Percentiles rank a stretch among this genome's conserved stretches.
Conservation (phyloP, 2,329 filamentous ascomycete species). For the Canariomyces notabilis region DNA sequence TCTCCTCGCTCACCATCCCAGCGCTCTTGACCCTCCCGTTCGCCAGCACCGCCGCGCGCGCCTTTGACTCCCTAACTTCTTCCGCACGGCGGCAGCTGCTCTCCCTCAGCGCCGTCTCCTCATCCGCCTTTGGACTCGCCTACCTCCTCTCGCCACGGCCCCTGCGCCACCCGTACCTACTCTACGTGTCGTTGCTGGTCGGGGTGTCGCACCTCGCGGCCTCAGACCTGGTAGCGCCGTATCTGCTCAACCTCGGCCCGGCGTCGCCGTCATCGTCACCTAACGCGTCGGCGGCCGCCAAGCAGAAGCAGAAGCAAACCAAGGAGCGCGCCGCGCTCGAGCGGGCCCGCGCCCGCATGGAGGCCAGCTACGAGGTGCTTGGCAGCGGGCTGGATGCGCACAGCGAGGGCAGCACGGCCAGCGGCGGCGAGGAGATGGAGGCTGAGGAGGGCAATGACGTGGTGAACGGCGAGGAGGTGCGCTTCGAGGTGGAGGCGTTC, state of each 20-base stretch:
- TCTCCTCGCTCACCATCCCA: conserved; percentile 72
- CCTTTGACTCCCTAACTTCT: conserved; percentile 62
- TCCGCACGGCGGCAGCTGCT: conserved; percentile 62
- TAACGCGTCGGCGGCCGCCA: conserved; percentile 22
- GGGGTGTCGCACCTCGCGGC: conserved; percentile 54
- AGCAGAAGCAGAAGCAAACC: conserved; percentile 14
- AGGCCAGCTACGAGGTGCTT: conserved; percentile 68
- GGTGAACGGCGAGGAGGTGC: conserved; percentile 61
- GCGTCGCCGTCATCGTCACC: conserved; percentile 9
- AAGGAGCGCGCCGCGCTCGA: conserved; percentile 24
- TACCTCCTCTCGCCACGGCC: conserved; percentile 70
- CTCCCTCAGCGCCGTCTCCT: conserved; percentile 62
- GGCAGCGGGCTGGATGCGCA: conserved; percentile 24
- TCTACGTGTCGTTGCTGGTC: conserved; percentile 74
- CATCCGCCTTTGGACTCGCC: conserved; percentile 68
- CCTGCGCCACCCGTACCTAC: conserved; percentile 78
- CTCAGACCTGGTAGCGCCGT: conserved; percentile 44
- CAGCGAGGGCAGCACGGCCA: conserved; percentile 35
- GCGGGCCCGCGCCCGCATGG: conserved; percentile 45
- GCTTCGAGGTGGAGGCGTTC: conserved; percentile 51
- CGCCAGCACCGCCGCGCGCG: conserved; percentile 63
- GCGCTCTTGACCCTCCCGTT: conserved; percentile 76
- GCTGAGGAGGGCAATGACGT: conserved; percentile 38
- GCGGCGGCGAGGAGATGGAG: conserved; percentile 45
- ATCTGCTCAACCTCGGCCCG: conserved; percentile 31